Conservation (phyloP, 805 yeast species). For the Zygosaccharomyces rouxii region DNA sequence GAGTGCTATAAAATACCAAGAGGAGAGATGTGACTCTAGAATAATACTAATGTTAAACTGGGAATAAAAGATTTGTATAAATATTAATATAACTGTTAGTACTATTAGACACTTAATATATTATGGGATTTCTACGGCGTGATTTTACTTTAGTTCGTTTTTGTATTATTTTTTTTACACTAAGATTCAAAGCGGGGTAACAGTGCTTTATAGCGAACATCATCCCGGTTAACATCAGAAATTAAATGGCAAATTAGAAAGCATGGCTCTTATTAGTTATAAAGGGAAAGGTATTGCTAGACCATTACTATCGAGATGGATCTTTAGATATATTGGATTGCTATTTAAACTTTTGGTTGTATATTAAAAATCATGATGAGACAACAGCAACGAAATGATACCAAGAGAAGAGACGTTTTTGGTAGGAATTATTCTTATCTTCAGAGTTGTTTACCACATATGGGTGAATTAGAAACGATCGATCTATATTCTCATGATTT, state of each 20-base stretch:
- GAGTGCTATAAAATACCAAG: slow-evolving; percentile 22
- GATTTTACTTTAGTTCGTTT: neutral
- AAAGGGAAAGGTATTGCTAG: neutral
- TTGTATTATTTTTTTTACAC: neutral
- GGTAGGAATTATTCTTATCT: slow-evolving; percentile 47
- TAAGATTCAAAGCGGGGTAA: neutral
- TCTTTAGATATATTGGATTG: neutral
- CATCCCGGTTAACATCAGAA: neutral
- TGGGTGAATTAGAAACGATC: slow-evolving; percentile 16
- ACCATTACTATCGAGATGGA: neutral
- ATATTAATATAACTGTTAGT: neutral
- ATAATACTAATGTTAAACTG: neutral
- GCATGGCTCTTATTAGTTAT: neutral
- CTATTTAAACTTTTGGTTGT: slow-evolving; percentile 9
- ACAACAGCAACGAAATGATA: slow-evolving; percentile 8
- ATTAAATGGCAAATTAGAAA: neutral
- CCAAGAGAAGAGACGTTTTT: slow-evolving; percentile 51
- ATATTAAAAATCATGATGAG: neutral
- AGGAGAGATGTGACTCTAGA: neutral
- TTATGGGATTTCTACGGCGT: neutral
- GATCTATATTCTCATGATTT: slow-evolving; percentile 50
- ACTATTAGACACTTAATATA: slow-evolving; percentile 1
- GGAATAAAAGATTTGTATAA: neutral
- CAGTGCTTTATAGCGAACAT: neutral
- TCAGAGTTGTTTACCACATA: slow-evolving; percentile 21